These are phyloP conservation scores for Termitomyces sp. DNA, from an alignment of 768 basidiomycete genomes.

Conservation along the genomic window DNA sequence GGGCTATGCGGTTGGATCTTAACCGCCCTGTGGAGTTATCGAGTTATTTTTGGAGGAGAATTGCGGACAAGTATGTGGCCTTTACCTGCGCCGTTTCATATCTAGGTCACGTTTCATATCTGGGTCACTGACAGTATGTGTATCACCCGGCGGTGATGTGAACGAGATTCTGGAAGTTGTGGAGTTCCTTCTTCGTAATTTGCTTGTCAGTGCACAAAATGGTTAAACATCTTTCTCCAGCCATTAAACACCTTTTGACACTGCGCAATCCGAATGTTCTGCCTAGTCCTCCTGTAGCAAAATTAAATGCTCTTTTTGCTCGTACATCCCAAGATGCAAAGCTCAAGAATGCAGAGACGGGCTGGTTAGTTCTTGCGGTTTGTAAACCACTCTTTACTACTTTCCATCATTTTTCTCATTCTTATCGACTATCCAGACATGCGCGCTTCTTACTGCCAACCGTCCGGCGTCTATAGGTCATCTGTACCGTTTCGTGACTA, in stretches of 20 bases:
- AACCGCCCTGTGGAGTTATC: too few relatives aligned
- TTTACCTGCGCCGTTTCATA: too few relatives aligned
- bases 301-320: slow-evolving; percentile 53
- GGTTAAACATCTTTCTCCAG: slow-evolving; percentile 53
- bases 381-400: slow-evolving; percentile 17
- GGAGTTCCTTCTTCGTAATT: not conserved
- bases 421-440: slow-evolving; percentile 52
- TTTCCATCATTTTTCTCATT: slow-evolving; percentile 6
- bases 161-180: too few relatives aligned
- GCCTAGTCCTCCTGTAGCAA: slow-evolving; percentile 51
- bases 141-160: not conserved
- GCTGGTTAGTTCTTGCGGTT: slow-evolving; percentile 81
- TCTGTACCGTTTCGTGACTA: slow-evolving; percentile 76
- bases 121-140: too few relatives aligned
- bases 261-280: slow-evolving; percentile 61
- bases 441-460: slow-evolving; percentile 80
- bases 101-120: too few relatives aligned
- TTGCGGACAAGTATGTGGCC: too few relatives aligned
- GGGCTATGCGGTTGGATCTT: too few relatives aligned
- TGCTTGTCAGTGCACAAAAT: slow-evolving; percentile 18
- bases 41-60: too few relatives aligned
- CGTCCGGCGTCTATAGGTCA: slow-evolving; percentile 76
- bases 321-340: slow-evolving; percentile 66
- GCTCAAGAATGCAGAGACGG: slow-evolving; percentile 62
- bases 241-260: slow-evolving; percentile 70